phyloP scores from a whole-genome alignment of 202 grass and related monocot species.

The Saccharum hybrid region DNA sequence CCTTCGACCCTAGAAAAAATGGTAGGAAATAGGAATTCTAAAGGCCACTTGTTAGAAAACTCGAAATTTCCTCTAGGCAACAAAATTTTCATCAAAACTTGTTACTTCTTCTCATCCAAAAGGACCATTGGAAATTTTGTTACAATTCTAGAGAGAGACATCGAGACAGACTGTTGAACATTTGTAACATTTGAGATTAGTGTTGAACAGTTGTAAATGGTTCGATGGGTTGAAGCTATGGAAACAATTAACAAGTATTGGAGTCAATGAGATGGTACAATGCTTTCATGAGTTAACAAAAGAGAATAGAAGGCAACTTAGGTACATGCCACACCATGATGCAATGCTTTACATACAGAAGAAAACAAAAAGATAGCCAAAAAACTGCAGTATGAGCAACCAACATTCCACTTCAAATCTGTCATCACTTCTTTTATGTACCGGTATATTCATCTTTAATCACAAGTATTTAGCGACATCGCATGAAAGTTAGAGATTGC shows the following conservation, averaged over 20 bases:
- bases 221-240: neutral
- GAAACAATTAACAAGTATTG: neutral
- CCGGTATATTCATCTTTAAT: neutral
- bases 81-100: neutral
- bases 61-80: neutral
- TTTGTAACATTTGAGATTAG: neutral
- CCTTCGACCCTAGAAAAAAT: no score
- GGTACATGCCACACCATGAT: neutral
- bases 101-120: neutral
- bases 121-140: neutral
- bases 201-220: neutral
- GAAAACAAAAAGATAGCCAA: neutral
- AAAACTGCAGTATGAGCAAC: neutral
- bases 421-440: neutral
- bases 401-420: neutral
- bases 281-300: neutral
- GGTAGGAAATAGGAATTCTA: no score
- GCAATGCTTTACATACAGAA: constrained; percentile 15
- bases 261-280: neutral
- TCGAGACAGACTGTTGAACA: neutral
- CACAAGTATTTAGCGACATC: neutral
- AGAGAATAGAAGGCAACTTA: neutral
- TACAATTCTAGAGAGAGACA: neutral
- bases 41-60: neutral
- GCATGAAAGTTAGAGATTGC: constrained; percentile 38